Conservation (phyloP, 2,329 filamentous ascomycete genomes). For the Leptographium galeiforme region DNA sequence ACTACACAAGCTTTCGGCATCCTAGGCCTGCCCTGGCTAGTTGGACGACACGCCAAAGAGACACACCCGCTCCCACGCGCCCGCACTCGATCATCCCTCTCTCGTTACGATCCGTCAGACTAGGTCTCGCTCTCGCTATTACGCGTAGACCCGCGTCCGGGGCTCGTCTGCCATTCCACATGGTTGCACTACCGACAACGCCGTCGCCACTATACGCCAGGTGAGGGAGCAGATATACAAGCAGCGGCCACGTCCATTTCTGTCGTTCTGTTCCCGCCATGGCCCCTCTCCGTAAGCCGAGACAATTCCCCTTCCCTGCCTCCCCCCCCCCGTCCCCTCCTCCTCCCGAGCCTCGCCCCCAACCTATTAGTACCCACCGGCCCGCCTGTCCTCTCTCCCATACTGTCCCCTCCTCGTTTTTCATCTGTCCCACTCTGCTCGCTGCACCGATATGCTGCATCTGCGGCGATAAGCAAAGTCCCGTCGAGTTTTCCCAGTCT, state of each 20-base stretch:
- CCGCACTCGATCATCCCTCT: no score
- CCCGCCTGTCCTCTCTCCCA: not conserved
- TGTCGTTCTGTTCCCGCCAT: slow-evolving; percentile 29
- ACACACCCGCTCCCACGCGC: no score
- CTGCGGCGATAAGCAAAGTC: not conserved
- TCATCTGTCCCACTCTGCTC: not conserved
- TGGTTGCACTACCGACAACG: not conserved
- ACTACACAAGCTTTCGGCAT: no score
- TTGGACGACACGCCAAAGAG: no score
- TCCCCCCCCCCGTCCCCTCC: not conserved
- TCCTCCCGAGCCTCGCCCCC: slow-evolving; percentile 33
- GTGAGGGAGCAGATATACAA: not conserved
- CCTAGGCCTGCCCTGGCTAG: no score
- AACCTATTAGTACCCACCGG: not conserved
- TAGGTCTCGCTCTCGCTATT: not conserved
- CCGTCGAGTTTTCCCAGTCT: no score
- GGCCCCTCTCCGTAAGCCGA: slow-evolving; percentile 12
- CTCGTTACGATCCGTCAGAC: no score
- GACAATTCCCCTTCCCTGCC: not conserved
- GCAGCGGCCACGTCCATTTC: not conserved
- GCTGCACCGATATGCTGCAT: no score
- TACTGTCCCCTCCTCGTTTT: not conserved
- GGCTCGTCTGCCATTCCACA: not conserved
- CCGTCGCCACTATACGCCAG: not conserved
- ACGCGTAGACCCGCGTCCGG: not conserved